phyloP scores from a whole-genome alignment of 495 filamentous ascomycete species.

The Xylaria grammica region DNA sequence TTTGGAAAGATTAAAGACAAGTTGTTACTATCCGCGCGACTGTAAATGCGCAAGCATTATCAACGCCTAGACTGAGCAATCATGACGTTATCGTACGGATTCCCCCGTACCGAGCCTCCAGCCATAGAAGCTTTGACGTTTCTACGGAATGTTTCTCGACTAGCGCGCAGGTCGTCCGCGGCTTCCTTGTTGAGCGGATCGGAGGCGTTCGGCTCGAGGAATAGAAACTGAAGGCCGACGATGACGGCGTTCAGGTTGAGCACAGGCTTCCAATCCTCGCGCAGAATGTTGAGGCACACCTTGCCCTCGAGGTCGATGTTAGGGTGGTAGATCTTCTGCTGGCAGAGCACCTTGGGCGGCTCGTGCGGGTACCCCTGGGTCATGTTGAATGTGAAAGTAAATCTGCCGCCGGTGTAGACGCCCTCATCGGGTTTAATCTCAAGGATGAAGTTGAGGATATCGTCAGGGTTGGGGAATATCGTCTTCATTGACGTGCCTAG shows the following conservation, averaged over 20 bases:
- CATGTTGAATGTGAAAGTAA: constrained; percentile 90
- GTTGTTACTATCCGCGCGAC: neutral
- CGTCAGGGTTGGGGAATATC: constrained; percentile 89
- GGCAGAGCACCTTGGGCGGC: constrained; percentile 96
- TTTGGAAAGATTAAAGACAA: constrained; percentile 1
- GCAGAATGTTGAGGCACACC: constrained; percentile 93
- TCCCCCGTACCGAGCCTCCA: constrained; percentile 76
- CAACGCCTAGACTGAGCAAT: constrained; percentile 31
- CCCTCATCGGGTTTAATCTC: constrained; percentile 96
- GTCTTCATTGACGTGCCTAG: constrained; percentile 92
- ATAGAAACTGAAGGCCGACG: constrained; percentile 95
- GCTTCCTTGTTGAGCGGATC: constrained; percentile 99
- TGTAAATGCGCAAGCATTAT: constrained; percentile 11
- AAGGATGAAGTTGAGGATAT: constrained; percentile 94
- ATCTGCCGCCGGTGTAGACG: constrained; percentile 91
- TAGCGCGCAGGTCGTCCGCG: constrained; percentile 85
- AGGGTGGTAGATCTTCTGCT: constrained; percentile 98
- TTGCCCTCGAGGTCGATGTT: constrained; percentile 99
- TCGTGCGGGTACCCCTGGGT: constrained; percentile 96
- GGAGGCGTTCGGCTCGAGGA: constrained; percentile 94
- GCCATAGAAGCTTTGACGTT: constrained; percentile 85
- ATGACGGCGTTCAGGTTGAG: constrained; percentile 96
- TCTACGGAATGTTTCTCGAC: constrained; percentile 84
- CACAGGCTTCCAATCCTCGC: constrained; percentile 99
- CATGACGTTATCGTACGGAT: constrained; percentile 77